These are phyloP conservation scores for Cytospora piceae DNA, from an alignment of 2,329 filamentous ascomycete genomes.

Conservation along the genomic window DNA sequence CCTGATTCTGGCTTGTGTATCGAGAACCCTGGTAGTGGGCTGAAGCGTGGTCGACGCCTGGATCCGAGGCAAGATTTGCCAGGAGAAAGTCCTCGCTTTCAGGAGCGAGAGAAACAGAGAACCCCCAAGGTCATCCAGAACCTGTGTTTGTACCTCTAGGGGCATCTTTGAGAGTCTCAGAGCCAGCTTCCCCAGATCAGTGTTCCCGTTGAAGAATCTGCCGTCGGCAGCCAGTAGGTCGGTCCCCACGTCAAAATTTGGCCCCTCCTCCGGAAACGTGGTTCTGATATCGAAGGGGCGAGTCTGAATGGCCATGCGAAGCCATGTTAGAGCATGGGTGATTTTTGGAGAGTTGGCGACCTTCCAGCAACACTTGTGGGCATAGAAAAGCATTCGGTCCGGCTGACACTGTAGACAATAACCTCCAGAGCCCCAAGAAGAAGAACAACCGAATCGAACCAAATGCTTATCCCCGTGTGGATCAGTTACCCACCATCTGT, in stretches of 20 bases:
- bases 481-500: constrained; percentile 3
- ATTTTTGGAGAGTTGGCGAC: background rate
- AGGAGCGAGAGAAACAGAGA: constrained; percentile 3
- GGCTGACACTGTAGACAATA: constrained; percentile 6
- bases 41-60: background rate
- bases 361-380: constrained; percentile 18
- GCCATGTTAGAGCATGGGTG: background rate
- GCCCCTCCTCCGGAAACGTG: background rate
- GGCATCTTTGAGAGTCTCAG: background rate
- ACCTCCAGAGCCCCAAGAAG: background rate
- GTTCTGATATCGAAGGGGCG: constrained; percentile 7
- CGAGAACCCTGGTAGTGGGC: background rate
- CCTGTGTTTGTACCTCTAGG: constrained; percentile 5
- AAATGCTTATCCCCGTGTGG: background rate
- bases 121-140: background rate
- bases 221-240: constrained; percentile 2
- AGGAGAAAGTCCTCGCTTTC: background rate
- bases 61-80: constrained; percentile 6
- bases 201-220: background rate
- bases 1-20: background rate
- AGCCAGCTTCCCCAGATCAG: constrained; percentile 4
- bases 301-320: constrained; percentile 14
- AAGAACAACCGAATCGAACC: constrained; percentile 4
- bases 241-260: background rate
- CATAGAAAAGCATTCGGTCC: constrained; percentile 6